phyloP scores from a whole-genome alignment of 176 grass and related monocot species.

The Oryza nivara region DNA sequence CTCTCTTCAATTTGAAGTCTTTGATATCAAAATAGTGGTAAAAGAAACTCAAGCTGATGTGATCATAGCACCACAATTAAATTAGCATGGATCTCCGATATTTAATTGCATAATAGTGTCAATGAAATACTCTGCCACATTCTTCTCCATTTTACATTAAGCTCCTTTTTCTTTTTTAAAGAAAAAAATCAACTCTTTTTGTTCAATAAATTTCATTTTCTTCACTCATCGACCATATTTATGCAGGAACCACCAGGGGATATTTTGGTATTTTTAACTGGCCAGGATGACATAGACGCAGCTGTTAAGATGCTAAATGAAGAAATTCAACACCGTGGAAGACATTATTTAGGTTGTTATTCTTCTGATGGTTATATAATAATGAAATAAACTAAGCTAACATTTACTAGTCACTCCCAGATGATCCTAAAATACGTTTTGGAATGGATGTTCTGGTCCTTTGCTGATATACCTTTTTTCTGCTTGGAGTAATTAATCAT shows the following conservation, averaged over 20 bases:
- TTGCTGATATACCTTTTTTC: conserved; percentile 1
- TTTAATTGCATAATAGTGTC: neutral
- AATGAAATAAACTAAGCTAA: conserved; percentile 31
- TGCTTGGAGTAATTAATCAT: neutral
- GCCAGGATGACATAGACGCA: conserved; percentile 93
- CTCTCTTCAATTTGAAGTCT: conserved; percentile 19
- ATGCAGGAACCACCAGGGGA: conserved; percentile 85
- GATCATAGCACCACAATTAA: neutral
- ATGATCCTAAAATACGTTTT: neutral
- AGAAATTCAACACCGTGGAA: conserved; percentile 55
- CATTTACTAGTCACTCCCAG: conserved; percentile 11
- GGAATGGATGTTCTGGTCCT: conserved; percentile 23
- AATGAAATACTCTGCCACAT: neutral
- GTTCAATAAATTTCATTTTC: neutral
- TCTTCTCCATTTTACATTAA: neutral
- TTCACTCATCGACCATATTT: neutral
- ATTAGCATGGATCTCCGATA: neutral
- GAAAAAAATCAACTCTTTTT: neutral
- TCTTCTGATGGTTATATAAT: conserved; percentile 16
- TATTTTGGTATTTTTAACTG: conserved; percentile 94
- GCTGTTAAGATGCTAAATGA: conserved; percentile 77
- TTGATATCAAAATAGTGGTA: conserved; percentile 17
- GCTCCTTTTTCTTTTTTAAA: neutral
- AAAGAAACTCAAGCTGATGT: neutral
- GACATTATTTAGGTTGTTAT: conserved; percentile 60